Evolutionary conservation across 495 filamentous ascomycete genomes (phyloP), one percentile per base, ranked within the genome.

Genomic region (Lasiosphaeria ovina): DNA sequence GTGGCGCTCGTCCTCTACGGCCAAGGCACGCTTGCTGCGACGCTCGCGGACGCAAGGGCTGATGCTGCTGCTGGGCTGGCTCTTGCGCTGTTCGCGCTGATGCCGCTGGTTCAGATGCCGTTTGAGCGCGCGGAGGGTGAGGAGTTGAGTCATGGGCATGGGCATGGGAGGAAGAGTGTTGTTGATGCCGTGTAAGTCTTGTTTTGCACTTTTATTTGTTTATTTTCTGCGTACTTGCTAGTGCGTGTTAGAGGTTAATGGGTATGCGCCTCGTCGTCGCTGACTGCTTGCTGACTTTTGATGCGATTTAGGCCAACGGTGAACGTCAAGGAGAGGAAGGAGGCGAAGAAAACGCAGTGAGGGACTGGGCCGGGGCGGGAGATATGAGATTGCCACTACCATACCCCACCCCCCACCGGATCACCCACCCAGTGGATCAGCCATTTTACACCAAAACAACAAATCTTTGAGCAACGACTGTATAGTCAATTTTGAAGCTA

Each of bases 1-100:
- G 58, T 54, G 0, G 55, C 17, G 32, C 7, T 61, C 32, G 57
- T 61, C 24, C 16, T 55, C 10, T 63, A 61, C 32, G 68, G 62
- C 59, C 54, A 54, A 34, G 61, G 59, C 3, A 42, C 24, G 35
- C 36, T n/a, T 14, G 42, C 45, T 50, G 57, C 35, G 7, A 48
- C 11, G 16, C n/a, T n/a, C 35, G 38, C 33, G 16, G 52, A 36
- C 10, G n/a, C 14, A 38, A 35, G 38, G 11, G 33, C 36, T 31
- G 53, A 40, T 33, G 14, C n/a, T 10, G 17, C 17, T 34, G 36
- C 36, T 11, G 17, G 34, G 24, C 44, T 9, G 49, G 40, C 48
- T 45, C 35, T 60, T 14, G 47, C 16, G 14, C 55, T 49, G 36
- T 63, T 57, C 38, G 32, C 38, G 11, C 6, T 57, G 34, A 59